Conservation (phyloP, 345 rosid genomes). For the Pistacia integerrima region DNA sequence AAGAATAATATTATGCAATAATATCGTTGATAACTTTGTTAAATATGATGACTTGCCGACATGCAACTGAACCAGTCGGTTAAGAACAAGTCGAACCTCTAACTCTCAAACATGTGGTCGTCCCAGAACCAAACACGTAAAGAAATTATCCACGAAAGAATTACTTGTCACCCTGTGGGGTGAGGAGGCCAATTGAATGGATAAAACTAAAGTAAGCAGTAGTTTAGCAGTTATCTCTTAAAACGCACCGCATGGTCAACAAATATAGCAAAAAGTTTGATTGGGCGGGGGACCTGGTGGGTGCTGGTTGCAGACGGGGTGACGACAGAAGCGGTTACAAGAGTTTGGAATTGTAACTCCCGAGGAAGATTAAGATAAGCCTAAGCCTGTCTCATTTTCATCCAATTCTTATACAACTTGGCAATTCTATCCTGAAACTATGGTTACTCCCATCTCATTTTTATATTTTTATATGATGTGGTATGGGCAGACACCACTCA, state of each 20-base stretch:
- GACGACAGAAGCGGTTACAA: constrained; percentile 7
- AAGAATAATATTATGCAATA: too few relatives aligned
- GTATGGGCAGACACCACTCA: too few relatives aligned
- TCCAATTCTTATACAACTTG: constrained; percentile 1
- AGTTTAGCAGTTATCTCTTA: not conserved
- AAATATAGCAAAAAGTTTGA: not conserved
- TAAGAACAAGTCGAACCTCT: not conserved
- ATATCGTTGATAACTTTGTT: too few relatives aligned
- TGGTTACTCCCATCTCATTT: too few relatives aligned
- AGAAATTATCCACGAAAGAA: not conserved
- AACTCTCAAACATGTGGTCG: not conserved
- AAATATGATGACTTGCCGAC: not conserved
- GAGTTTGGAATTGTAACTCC: constrained; percentile 14
- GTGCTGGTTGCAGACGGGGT: not conserved
- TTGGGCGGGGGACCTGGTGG: not conserved
- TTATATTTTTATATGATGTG: too few relatives aligned
- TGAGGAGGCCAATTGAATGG: not conserved
- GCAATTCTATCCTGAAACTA: constrained; percentile 15
- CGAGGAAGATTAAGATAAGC: constrained; percentile 25
- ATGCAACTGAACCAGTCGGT: not conserved
- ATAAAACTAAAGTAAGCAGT: not conserved
- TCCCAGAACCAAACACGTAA: not conserved
- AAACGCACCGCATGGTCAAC: not conserved
- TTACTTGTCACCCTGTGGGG: not conserved
- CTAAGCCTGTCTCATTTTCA: constrained; percentile 2